Percentiles rank a stretch among this genome's conserved stretches.
Conservation (phyloP, 768 basidiomycete species). For the Heimioporus sp. region DNA sequence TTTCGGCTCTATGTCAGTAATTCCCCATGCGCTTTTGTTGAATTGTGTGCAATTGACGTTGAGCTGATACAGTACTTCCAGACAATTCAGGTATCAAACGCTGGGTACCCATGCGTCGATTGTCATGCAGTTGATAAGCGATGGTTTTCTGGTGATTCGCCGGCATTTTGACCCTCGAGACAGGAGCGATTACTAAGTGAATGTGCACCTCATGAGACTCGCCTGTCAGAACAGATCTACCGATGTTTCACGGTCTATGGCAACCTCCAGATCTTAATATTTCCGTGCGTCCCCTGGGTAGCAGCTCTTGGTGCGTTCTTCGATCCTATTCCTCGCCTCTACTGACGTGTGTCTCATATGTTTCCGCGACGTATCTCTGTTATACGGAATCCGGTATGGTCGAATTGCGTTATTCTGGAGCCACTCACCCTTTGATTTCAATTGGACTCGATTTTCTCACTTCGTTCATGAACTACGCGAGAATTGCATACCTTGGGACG, state of each 20-base stretch:
- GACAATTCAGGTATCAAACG: slow-evolving; percentile 14
- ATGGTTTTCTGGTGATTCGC: slow-evolving; percentile 32
- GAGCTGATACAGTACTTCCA: slow-evolving; percentile 5
- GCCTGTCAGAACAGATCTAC: slow-evolving; percentile 24
- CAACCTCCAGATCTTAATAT: neutral
- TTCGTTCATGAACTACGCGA: slow-evolving; percentile 8
- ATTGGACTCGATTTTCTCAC: slow-evolving; percentile 7
- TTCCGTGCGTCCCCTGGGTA: slow-evolving; percentile 9
- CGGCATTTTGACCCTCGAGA: neutral
- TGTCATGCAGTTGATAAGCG: slow-evolving; percentile 27
- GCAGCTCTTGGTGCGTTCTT: neutral
- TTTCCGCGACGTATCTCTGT: neutral
- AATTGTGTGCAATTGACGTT: neutral
- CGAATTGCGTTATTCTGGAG: neutral
- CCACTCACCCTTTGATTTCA: slow-evolving; percentile 6
- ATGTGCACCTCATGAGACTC: neutral
- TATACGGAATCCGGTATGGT: slow-evolving; percentile 1
- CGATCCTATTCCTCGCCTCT: neutral
- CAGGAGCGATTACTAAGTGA: neutral
- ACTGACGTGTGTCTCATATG: neutral
- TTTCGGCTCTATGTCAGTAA: neutral
- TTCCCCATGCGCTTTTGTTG: neutral
- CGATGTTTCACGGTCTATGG: slow-evolving; percentile 34
- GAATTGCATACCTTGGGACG: slow-evolving; percentile 2
- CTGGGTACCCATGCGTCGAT: slow-evolving; percentile 25